Evolutionary conservation across 2,329 filamentous ascomycete species (phyloP).

Genomic region (Anthostomella pinea): DNA sequence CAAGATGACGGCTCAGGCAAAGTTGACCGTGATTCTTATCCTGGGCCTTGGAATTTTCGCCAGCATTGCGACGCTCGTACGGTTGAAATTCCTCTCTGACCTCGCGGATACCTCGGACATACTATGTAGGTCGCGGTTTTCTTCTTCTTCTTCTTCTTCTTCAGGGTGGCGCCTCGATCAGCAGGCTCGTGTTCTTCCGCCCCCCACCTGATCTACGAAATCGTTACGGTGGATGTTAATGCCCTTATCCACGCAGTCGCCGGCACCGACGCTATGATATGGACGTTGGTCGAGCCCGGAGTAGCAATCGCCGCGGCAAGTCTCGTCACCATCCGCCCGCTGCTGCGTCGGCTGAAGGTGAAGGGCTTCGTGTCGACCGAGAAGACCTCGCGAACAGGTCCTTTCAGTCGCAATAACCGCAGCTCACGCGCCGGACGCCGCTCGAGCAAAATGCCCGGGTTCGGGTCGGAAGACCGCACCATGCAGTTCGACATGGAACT

Average conservation of each 20-base stretch:
- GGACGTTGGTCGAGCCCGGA: constrained; percentile 56
- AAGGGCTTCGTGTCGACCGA: constrained; percentile 45
- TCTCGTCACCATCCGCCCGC: constrained; percentile 52
- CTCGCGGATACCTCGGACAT: constrained; percentile 45
- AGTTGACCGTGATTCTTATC: constrained; percentile 49
- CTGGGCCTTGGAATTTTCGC: constrained; percentile 52
- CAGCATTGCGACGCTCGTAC: constrained; percentile 52
- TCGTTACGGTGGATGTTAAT: constrained; percentile 2
- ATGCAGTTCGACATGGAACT: constrained; percentile 35
- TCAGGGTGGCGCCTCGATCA: no score
- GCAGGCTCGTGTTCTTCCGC: no score
- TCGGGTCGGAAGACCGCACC: constrained; percentile 38
- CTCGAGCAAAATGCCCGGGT: constrained; percentile 31
- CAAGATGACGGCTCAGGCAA: constrained; percentile 51
- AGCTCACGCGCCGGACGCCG: constrained; percentile 31
- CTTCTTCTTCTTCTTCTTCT: neutral
- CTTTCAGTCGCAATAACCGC: constrained; percentile 22
- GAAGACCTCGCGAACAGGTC: constrained; percentile 30
- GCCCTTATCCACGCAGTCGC: constrained; percentile 36
- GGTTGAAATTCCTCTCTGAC: constrained; percentile 46
- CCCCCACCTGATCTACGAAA: neutral
- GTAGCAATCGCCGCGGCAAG: constrained; percentile 54
- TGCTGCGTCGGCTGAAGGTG: constrained; percentile 47
- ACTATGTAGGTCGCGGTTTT: constrained; percentile 40
- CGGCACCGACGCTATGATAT: constrained; percentile 52